Evolutionary conservation across 2,329 filamentous ascomycete genomes (phyloP).

Genomic region (Eutypa lata): DNA sequence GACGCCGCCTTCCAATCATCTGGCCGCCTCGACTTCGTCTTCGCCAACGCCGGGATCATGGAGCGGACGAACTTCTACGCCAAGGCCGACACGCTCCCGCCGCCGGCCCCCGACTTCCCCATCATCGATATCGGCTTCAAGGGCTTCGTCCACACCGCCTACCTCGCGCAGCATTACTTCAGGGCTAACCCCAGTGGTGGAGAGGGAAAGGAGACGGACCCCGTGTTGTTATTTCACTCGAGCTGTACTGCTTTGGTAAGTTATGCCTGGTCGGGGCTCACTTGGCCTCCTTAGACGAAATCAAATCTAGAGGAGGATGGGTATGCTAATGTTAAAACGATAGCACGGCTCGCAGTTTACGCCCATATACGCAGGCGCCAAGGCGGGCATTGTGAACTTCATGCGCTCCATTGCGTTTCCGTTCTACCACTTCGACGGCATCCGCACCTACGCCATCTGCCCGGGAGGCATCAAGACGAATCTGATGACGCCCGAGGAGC

Average conservation of each 20-base stretch:
- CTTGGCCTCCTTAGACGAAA: too few species aligned
- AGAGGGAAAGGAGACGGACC: constrained; percentile 7
- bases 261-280: constrained; percentile 4
- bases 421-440: constrained; percentile 21
- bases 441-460: constrained; percentile 30
- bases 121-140: constrained; percentile 33
- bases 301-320: too few species aligned
- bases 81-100: constrained; percentile 8
- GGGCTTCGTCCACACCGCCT: constrained; percentile 33
- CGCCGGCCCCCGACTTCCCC: constrained; percentile 23
- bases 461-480: constrained; percentile 30
- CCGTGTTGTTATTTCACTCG: constrained; percentile 27
- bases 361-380: constrained; percentile 30
- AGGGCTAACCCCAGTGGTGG: constrained; percentile 19
- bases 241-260: constrained; percentile 27
- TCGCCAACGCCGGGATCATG: constrained; percentile 21
- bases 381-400: constrained; percentile 31
- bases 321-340: too few species aligned
- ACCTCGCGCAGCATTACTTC: constrained; percentile 41
- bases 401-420: constrained; percentile 28
- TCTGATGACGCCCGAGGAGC: constrained; percentile 23
- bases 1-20: constrained; percentile 12
- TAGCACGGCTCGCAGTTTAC: constrained; percentile 26
- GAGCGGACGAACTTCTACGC: constrained; percentile 21
- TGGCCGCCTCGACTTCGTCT: constrained; percentile 19